These are phyloP conservation scores for Cladorrhinum samala DNA, from an alignment of 495 filamentous ascomycete species.

Conservation along the genomic window DNA sequence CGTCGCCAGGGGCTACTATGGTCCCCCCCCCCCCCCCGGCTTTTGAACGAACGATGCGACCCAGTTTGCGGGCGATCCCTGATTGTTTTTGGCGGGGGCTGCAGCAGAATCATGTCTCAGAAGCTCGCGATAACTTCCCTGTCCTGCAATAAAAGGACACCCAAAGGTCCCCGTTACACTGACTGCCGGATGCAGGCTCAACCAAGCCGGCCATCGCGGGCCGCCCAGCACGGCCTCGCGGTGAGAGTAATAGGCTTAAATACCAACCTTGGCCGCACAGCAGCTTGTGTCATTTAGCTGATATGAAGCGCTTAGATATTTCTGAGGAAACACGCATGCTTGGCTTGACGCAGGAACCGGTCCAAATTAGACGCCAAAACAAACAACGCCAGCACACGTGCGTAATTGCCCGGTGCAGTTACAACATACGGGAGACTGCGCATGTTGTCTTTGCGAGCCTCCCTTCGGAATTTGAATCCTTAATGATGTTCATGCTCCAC, in stretches of 20 bases:
- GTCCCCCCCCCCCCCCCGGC: constrained; percentile 5
- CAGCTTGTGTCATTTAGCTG: not conserved
- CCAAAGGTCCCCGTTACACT: not conserved
- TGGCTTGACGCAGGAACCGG: not conserved
- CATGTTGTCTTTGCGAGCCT: not conserved
- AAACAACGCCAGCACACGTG: not conserved
- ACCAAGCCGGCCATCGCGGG: not conserved
- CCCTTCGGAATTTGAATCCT: not conserved
- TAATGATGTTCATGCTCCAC: too few species aligned
- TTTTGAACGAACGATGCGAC: constrained; percentile 10
- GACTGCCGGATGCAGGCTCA: not conserved
- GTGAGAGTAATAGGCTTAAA: not conserved
- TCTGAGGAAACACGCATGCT: not conserved
- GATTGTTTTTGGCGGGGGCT: not conserved
- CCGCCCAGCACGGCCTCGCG: not conserved
- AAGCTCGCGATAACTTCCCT: not conserved
- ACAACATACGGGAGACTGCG: not conserved
- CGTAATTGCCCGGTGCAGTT: not conserved
- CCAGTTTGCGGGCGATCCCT: constrained; percentile 5
- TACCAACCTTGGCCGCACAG: not conserved
- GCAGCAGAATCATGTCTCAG: constrained; percentile 7
- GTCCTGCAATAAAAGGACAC: not conserved
- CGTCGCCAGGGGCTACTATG: constrained; percentile 35
- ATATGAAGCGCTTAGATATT: not conserved
- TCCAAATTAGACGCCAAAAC: not conserved